A percentile compares a stretch with the other conserved stretches of the same genome.
phyloP scores from a whole-genome alignment of 768 basidiomycete genomes.

The Trametes cinnabarina region DNA sequence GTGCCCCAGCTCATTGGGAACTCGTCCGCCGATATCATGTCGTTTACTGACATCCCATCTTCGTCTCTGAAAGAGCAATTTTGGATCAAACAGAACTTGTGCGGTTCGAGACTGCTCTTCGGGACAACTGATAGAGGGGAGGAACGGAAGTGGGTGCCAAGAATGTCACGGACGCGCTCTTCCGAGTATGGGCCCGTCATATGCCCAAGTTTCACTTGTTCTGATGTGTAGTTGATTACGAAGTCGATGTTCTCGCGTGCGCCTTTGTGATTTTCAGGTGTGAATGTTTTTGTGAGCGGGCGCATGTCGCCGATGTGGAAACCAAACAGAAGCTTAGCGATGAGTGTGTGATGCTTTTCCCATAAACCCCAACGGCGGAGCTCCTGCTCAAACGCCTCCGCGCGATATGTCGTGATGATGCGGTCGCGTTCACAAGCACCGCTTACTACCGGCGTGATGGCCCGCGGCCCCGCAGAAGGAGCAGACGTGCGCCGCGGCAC shows the following conservation, averaged over 20 bases:
- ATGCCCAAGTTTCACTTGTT: not conserved
- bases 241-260: conserved; percentile 3
- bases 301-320: conserved; percentile 9
- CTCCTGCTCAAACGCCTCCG: not conserved
- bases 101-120: not conserved
- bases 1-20: conserved; percentile 7
- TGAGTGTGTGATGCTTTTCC: no score
- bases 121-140: conserved; percentile 4
- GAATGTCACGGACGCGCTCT: not conserved
- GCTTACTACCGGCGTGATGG: conserved; percentile 2
- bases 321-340: not conserved
- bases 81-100: conserved; percentile 5
- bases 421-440: conserved; percentile 1
- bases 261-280: conserved; percentile 1
- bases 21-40: conserved; percentile 2
- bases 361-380: not conserved
- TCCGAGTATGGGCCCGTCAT: conserved; percentile 5
- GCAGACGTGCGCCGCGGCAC: not conserved
- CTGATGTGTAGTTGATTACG: not conserved
- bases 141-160: not conserved
- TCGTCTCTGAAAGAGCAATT: conserved; percentile 3
- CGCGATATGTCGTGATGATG: conserved; percentile 4
- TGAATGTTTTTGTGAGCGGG: not conserved
- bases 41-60: not conserved
- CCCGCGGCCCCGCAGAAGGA: not conserved